Conservation (phyloP, 768 basidiomycete species). For the Termitomyces sp. region DNA sequence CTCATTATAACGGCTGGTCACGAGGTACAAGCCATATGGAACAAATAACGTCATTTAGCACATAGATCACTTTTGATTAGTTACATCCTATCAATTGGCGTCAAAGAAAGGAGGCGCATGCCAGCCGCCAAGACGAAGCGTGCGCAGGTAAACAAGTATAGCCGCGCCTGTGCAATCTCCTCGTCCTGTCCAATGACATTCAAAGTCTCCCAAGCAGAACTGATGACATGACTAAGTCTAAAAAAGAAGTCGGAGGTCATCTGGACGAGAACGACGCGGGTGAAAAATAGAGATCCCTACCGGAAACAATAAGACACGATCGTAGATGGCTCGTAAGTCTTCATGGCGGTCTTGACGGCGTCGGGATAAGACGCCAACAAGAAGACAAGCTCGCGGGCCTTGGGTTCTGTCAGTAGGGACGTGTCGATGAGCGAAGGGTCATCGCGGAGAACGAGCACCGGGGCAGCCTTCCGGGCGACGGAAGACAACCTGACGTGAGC, state of each 20-base stretch:
- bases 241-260: background rate
- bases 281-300: background rate
- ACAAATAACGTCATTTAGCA: background rate
- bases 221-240: slow-evolving; percentile 3
- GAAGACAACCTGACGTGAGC: slow-evolving; percentile 92
- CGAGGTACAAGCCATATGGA: background rate
- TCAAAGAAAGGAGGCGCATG: slow-evolving; percentile 7
- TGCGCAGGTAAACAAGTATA: slow-evolving; percentile 4
- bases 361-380: slow-evolving; percentile 9
- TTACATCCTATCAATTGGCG: slow-evolving; percentile 8
- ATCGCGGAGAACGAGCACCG: background rate
- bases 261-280: background rate
- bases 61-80: background rate
- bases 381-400: slow-evolving; percentile 8
- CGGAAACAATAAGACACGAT: slow-evolving; percentile 2
- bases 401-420: background rate
- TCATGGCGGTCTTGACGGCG: slow-evolving; percentile 1
- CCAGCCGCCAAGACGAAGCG: slow-evolving; percentile 1
- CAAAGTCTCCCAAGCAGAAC: slow-evolving; percentile 5
- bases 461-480: slow-evolving; percentile 7
- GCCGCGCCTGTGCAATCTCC: slow-evolving; percentile 5
- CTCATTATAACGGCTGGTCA: no score
- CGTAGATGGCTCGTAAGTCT: slow-evolving; percentile 5
- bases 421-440: slow-evolving; percentile 5
- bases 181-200: slow-evolving; percentile 7